A percentile compares a stretch with the other conserved stretches of the same genome.
Conservation (phyloP, 1,284 basidiomycete species). For the Sporisorium graminicola region DNA sequence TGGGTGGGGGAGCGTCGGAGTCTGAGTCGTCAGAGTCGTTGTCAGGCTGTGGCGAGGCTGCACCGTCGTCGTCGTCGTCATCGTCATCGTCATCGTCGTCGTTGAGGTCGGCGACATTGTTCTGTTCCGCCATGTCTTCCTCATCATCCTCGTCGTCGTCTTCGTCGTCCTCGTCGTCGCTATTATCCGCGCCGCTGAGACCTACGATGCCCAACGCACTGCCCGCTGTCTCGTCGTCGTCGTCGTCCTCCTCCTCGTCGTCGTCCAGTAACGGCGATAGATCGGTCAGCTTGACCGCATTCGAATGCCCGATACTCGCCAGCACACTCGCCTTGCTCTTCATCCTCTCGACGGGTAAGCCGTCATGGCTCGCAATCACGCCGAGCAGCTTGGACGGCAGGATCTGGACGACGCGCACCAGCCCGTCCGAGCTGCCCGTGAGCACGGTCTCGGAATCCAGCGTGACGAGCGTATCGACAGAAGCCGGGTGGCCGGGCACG, state of each 20-base stretch:
- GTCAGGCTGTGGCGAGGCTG: background rate
- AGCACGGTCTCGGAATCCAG: conserved; percentile 79
- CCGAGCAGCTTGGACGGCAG: conserved; percentile 90
- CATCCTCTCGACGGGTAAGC: conserved; percentile 87
- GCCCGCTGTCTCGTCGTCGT: conserved; percentile 36
- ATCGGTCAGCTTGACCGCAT: conserved; percentile 85
- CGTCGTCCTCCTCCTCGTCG: conserved; percentile 48
- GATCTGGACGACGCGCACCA: conserved; percentile 88
- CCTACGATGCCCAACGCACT: conserved; percentile 23
- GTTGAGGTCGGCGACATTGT: conserved; percentile 2
- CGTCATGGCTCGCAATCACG: conserved; percentile 87
- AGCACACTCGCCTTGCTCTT: conserved; percentile 81
- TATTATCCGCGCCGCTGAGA: conserved; percentile 8
- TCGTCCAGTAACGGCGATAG: conserved; percentile 76
- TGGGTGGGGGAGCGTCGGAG: background rate
- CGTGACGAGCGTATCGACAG: conserved; percentile 76
- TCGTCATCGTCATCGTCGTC: conserved; percentile 10
- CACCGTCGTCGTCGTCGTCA: background rate
- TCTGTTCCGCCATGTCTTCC: conserved; percentile 11
- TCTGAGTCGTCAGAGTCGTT: background rate
- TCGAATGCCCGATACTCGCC: conserved; percentile 93
- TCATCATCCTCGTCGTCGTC: conserved; percentile 32
- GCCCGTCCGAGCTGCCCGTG: conserved; percentile 92
- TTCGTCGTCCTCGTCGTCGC: conserved; percentile 27
- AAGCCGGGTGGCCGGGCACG: conserved; percentile 82